phyloP scores from a whole-genome alignment of 2,329 filamentous ascomycete genomes.

The Fusarium sp. region DNA sequence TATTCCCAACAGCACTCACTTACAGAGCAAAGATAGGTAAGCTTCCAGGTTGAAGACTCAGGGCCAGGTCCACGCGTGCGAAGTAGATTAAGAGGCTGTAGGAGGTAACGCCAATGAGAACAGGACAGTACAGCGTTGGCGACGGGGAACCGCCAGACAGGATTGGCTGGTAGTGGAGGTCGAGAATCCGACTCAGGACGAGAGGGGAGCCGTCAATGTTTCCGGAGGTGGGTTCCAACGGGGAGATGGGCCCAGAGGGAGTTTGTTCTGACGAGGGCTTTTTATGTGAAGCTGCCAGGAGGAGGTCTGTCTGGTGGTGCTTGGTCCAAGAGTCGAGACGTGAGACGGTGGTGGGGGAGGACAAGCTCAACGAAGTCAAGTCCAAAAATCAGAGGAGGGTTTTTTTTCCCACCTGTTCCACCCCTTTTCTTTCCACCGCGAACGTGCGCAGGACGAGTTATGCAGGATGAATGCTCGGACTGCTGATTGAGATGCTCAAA shows the following conservation, averaged over 20 bases:
- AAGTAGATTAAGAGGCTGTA: constrained; percentile 17
- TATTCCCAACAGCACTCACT: constrained; percentile 26
- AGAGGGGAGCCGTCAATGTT: constrained; percentile 12
- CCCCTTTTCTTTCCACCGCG: not conserved
- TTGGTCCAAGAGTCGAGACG: constrained; percentile 20
- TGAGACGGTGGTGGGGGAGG: constrained; percentile 27
- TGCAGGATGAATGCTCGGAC: not conserved
- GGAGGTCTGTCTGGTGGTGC: not conserved
- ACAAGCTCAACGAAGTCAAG: constrained; percentile 27
- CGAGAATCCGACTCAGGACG: constrained; percentile 1
- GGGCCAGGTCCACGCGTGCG: constrained; percentile 7
- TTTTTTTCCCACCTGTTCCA: constrained; percentile 22
- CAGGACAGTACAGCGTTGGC: constrained; percentile 13
- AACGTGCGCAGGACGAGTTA: constrained; percentile 6
- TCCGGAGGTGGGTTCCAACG: not conserved
- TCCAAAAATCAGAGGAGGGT: constrained; percentile 28
- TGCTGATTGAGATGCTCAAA: not conserved
- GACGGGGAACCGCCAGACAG: constrained; percentile 8
- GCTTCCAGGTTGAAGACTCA: not conserved
- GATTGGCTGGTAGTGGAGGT: constrained; percentile 16
- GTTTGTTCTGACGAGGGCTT: constrained; percentile 1
- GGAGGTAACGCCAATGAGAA: constrained; percentile 7
- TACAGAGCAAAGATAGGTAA: constrained; percentile 15
- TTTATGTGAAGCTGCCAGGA: constrained; percentile 6
- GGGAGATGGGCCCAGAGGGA: not conserved